Base-by-base conservation (phyloP, 495 filamentous ascomycete species). In the Penicillium ucsense region DNA sequence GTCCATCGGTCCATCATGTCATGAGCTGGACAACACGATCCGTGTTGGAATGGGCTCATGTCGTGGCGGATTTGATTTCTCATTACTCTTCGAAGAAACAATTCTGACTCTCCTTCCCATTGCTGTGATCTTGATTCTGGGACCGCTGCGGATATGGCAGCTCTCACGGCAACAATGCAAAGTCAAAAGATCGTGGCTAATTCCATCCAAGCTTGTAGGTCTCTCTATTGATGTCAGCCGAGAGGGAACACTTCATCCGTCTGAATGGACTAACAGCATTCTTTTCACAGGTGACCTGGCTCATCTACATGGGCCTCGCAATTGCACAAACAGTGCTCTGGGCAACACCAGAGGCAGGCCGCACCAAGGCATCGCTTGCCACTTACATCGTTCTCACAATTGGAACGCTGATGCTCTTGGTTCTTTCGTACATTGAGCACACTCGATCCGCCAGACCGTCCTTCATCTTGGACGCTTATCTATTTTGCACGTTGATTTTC, bases 31-130 rank as follows among this genome's bases (percentile, higher is more conserved):
- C 53, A 65, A 73, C 46, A 55, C 68, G 5, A 60, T 79, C 28
- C 66, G 64, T 42, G 64, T 69, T 36, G 66, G 61, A 49, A 70
- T 66, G 6, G 54, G 57, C 12, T 49, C 53, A 29, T 81, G 73
- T 60, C 64, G 72, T 55, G 67, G 67, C 45, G 64, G 63, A 41
- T 77, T 85, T 56, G 80, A 85, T 45, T 85, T 83, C 53, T 80
- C 78, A 29, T 62, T 80, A 29, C 56, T 76, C 31, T 82, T 83
- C 48, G 77, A 84, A 55, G 71, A 81, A 47, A 62, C 66, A 2
- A 71, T 83, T 40, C 64, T 81, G 11, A 64, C 67, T 6, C 63
- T 80, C 6, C 56, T 77, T 5, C 78, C 78, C 3, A 63, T 74
- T 12, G 54, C 61, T 4, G 39, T 79, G 27, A 63, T 82, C 29